Percentiles rank a stretch among this genome's conserved stretches.
Conservation (phyloP, 1,139 yeast genomes). For the Pichia sp. region DNA sequence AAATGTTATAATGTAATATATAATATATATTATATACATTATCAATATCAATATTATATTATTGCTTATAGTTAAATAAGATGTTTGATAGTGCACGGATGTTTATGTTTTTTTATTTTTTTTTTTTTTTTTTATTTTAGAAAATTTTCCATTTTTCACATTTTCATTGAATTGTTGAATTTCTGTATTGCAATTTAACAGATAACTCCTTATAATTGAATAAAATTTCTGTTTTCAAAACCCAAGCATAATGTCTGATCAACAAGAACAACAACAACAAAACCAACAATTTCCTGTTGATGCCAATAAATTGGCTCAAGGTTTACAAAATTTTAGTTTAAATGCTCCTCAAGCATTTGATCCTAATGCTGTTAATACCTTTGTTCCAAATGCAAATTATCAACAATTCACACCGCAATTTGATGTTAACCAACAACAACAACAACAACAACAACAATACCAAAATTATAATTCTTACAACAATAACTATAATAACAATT, state of each 20-base stretch:
- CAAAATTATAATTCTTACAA: conserved; percentile 24
- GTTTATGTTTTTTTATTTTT: not conserved
- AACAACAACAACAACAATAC: conserved; percentile 21
- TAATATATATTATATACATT: too few relatives aligned
- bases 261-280: conserved; percentile 22
- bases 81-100: not conserved
- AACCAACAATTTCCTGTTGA: conserved; percentile 29
- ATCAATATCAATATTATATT: too few relatives aligned
- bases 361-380: conserved; percentile 38
- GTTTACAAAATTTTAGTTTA: conserved; percentile 40
- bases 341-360: conserved; percentile 31
- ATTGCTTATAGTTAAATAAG: too few relatives aligned
- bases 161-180: too few relatives aligned
- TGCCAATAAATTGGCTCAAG: conserved; percentile 50
- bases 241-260: conserved; percentile 38
- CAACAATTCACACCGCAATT: conserved; percentile 26
- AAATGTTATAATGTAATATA: not conserved
- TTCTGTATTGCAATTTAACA: not conserved
- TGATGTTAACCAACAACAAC: conserved; percentile 22
- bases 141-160: not conserved
- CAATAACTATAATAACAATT: conserved; percentile 8
- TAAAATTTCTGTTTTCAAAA: not conserved
- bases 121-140: not conserved
- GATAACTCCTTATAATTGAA: not conserved
- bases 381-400: conserved; percentile 36